A percentile compares a stretch with the other conserved stretches of the same genome.
Conservation (phyloP, 2,329 filamentous ascomycete genomes). For the Huntiella decipiens region DNA sequence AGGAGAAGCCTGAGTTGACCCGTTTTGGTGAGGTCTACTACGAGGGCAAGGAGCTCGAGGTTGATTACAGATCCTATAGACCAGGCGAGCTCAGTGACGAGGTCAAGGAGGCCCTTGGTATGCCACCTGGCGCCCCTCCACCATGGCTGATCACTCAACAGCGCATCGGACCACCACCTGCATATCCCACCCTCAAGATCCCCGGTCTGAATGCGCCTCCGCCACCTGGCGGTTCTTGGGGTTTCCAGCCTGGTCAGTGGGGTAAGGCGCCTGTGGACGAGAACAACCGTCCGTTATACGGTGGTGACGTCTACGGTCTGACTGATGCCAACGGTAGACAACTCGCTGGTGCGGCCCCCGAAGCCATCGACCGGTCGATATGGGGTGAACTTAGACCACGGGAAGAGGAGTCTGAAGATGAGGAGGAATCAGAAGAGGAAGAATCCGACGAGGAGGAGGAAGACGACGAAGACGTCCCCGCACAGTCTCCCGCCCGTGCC, state of each 20-base stretch:
- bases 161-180: constrained; percentile 78
- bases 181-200: constrained; percentile 88
- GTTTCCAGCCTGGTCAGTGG: constrained; percentile 87
- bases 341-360: constrained; percentile 33
- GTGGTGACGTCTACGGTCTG: constrained; percentile 86
- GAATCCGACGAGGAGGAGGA: constrained; percentile 45
- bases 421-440: constrained; percentile 53
- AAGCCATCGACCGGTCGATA: constrained; percentile 66
- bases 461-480: constrained; percentile 29
- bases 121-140: constrained; percentile 78
- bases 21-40: constrained; percentile 98
- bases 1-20: constrained; percentile 86
- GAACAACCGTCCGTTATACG: constrained; percentile 75
- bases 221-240: constrained; percentile 77
- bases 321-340: constrained; percentile 24
- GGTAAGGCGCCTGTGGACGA: constrained; percentile 93
- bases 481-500: constrained; percentile 46
- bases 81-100: constrained; percentile 80
- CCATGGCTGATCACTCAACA: constrained; percentile 98
- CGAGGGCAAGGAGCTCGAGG: constrained; percentile 95
- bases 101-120: constrained; percentile 80
- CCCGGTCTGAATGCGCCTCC: constrained; percentile 87
- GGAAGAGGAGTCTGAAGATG: constrained; percentile 56
- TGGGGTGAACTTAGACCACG: constrained; percentile 85
- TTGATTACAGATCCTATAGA: constrained; percentile 74